Evolutionary conservation across 2,329 filamentous ascomycete genomes (phyloP).

Genomic region (Sporothrix inflata): DNA sequence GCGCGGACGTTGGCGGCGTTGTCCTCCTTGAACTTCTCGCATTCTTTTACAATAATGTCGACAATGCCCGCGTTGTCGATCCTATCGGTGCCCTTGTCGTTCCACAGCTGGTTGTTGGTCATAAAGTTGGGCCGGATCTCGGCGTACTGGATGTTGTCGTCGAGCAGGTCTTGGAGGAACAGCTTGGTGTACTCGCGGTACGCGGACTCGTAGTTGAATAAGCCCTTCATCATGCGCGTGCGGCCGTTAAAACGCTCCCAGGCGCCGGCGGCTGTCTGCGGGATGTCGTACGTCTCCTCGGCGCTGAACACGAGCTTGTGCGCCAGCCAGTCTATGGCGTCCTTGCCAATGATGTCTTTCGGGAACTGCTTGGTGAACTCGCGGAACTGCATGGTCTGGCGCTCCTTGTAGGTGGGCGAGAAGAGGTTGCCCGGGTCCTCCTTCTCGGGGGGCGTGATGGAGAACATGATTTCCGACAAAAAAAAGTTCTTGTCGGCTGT

Average conservation of each 20-base stretch:
- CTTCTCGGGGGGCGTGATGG: constrained; percentile 47
- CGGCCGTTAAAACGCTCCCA: constrained; percentile 69
- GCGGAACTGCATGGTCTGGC: constrained; percentile 48
- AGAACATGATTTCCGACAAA: constrained; percentile 65
- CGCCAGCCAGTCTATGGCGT: constrained; percentile 58
- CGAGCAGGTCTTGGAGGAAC: constrained; percentile 64
- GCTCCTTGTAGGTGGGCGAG: constrained; percentile 48
- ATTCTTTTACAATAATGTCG: constrained; percentile 60
- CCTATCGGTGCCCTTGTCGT: constrained; percentile 55
- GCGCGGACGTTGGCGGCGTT: constrained; percentile 32
- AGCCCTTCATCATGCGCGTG: constrained; percentile 72
- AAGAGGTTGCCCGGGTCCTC: constrained; percentile 52
- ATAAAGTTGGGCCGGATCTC: constrained; percentile 73
- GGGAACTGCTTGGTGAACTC: constrained; percentile 47
- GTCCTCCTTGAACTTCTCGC: constrained; percentile 50
- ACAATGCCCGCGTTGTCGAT: constrained; percentile 64
- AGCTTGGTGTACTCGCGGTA: constrained; percentile 63
- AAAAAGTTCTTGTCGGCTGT: constrained; percentile 45
- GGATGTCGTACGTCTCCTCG: constrained; percentile 59
- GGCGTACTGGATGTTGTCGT: constrained; percentile 70
- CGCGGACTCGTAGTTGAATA: constrained; percentile 68
- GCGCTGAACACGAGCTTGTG: constrained; percentile 65
- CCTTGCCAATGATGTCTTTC: constrained; percentile 35
- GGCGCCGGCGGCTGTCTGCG: constrained; percentile 55
- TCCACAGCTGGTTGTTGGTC: constrained; percentile 63